Conservation (phyloP, 2,329 filamentous ascomycete species). For the Pseudogymnoascus sp. region DNA sequence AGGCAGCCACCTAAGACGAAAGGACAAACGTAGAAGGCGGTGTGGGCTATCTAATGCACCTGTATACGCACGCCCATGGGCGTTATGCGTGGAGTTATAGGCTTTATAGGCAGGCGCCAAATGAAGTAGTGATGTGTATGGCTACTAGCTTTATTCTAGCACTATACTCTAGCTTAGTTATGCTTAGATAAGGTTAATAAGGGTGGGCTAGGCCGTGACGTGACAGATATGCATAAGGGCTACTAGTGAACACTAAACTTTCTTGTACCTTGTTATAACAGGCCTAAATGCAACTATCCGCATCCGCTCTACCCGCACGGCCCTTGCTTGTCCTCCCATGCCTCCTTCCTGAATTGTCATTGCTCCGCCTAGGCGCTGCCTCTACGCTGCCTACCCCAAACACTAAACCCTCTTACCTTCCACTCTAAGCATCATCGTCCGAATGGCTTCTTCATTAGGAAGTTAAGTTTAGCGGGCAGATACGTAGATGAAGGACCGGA, state of each 20-base stretch:
- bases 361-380: not conserved
- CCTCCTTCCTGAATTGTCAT: constrained; percentile 1
- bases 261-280: not conserved
- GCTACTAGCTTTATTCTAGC: not conserved
- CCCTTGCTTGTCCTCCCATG: not conserved
- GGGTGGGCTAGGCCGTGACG: not conserved
- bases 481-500: not conserved
- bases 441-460: not conserved
- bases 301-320: not conserved
- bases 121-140: not conserved
- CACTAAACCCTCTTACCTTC: not conserved
- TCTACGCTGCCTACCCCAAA: not conserved
- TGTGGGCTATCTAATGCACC: not conserved
- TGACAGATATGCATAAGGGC: not conserved
- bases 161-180: not conserved
- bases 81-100: not conserved
- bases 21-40: not conserved
- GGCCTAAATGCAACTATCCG: not conserved
- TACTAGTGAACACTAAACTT: not conserved
- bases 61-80: not conserved
- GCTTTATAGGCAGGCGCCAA: not conserved
- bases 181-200: not conserved
- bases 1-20: not conserved
- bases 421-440: not conserved
- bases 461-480: not conserved